Evolutionary conservation across 345 rosid genomes (phyloP).

Genomic region (Diplotaxis tenuifolia): DNA sequence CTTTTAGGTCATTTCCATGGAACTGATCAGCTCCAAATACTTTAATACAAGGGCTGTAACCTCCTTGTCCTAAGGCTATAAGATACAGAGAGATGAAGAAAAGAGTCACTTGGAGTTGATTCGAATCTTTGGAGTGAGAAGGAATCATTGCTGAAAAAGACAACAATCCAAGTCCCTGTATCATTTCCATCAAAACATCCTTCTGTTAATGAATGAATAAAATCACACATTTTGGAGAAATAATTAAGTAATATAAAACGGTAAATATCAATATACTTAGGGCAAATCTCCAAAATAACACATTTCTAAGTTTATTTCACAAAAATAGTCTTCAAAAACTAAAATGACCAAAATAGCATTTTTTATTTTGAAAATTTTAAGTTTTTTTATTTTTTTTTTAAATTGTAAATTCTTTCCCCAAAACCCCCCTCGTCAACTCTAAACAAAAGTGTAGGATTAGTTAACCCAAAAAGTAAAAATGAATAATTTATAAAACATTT

Average conservation of each 20-base stretch:
- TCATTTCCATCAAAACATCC: background rate
- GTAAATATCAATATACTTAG: background rate
- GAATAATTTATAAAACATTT: no score
- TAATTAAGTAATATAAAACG: background rate
- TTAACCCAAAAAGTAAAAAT: no score
- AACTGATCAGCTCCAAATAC: constrained; percentile 90
- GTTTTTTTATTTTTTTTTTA: no score
- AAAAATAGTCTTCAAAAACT: no score
- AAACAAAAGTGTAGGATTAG: no score
- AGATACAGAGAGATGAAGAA: constrained; percentile 41
- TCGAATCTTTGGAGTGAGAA: constrained; percentile 12
- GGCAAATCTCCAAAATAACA: no score
- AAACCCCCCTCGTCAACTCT: no score
- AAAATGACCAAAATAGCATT: no score
- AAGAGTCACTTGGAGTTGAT: constrained; percentile 26
- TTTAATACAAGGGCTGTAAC: constrained; percentile 72
- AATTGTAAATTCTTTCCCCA: no score
- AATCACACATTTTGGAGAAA: background rate
- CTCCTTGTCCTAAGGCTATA: constrained; percentile 42
- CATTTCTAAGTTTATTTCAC: no score
- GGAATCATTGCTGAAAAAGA: constrained; percentile 40
- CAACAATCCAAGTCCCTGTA: constrained; percentile 48
- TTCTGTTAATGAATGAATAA: background rate
- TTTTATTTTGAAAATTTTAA: no score
- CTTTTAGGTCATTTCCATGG: constrained; percentile 48